phyloP scores from a whole-genome alignment of 1,139 yeast species.

The Blastobotrys proliferans region DNA sequence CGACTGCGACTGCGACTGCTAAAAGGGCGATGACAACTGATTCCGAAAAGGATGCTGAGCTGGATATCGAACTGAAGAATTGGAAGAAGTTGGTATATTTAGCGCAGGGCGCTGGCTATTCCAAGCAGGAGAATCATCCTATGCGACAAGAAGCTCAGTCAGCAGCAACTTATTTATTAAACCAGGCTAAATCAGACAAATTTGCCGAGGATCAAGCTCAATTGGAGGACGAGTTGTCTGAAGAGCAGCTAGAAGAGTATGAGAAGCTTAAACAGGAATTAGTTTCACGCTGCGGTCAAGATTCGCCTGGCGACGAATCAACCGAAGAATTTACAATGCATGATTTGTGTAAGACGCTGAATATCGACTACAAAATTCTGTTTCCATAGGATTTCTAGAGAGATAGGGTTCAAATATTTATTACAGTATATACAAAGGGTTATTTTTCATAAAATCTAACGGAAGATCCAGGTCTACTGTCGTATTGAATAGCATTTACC shows the following conservation, averaged over 20 bases:
- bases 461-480: background rate
- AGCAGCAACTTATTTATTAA: constrained; percentile 42
- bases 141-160: constrained; percentile 40
- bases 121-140: constrained; percentile 26
- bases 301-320: constrained; percentile 28
- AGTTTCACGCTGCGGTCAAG: constrained; percentile 23
- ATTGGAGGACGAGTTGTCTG: constrained; percentile 28
- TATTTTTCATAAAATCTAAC: background rate
- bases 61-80: constrained; percentile 31
- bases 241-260: constrained; percentile 29
- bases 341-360: constrained; percentile 40
- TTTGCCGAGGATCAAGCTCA: constrained; percentile 17
- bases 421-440: background rate
- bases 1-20: too few species aligned
- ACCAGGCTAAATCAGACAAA: constrained; percentile 35
- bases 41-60: constrained; percentile 20
- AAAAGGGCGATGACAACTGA: too few species aligned
- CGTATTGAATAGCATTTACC: background rate
- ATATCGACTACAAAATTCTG: constrained; percentile 40
- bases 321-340: constrained; percentile 37
- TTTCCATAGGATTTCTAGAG: constrained; percentile 27
- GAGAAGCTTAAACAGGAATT: constrained; percentile 23
- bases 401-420: background rate
- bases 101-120: constrained; percentile 36
- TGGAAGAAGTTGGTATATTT: constrained; percentile 31